Base-by-base conservation (phyloP, 2,329 filamentous ascomycete species). In the Beauveria sp. region DNA sequence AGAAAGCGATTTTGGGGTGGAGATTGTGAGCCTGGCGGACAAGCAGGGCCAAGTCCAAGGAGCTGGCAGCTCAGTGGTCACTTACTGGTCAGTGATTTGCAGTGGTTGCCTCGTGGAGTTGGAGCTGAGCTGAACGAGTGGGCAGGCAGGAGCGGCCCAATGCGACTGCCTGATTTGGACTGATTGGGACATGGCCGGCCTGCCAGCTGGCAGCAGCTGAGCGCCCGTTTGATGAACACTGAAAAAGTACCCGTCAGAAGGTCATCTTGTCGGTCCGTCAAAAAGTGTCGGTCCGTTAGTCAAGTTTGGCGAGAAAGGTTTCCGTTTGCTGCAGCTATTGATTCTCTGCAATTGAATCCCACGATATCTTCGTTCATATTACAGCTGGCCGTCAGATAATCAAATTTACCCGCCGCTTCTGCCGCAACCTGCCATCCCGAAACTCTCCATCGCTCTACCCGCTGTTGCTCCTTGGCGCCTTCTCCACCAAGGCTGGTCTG, bases 191-290 rank as follows among this genome's bases (percentile, higher is more conserved):
- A 38, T 10, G 34, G 28, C 18, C 42, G 42, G 54, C 28, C 30
- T 34, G 42, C 54, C 54, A 57, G 54, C 54, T 57, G 54, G 54
- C 53, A 16, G 38, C 34, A 59, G 56, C 56, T 59, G 56, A 58
- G 50, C 22, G 34, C 43, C 22, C 18, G 7, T 53, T 40, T 8
- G 12, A 38, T 38, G 5, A 38, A 16, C 12, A 38, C 34, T 14
- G 34, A 16, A 38, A 38, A 10, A 14, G 12, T 38, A 38, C 34
- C 26, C 1, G 26, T 28, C 26, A 28, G 26, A 28, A 28, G 26
- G 26, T 28, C 26, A 8, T 28, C 26, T 28, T 28, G 26, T 28
- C 34, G 12, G 34, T 14, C 34, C 34, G 34, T 38, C 34, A 38
- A 3, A 38, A 38, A 38, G 34, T 14, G 34, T 38, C 12, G 34